Evolutionary conservation across 2,329 filamentous ascomycete genomes (phyloP), one percentile per base, ranked within the genome.

Genomic region (Colletotrichum zoysiae): DNA sequence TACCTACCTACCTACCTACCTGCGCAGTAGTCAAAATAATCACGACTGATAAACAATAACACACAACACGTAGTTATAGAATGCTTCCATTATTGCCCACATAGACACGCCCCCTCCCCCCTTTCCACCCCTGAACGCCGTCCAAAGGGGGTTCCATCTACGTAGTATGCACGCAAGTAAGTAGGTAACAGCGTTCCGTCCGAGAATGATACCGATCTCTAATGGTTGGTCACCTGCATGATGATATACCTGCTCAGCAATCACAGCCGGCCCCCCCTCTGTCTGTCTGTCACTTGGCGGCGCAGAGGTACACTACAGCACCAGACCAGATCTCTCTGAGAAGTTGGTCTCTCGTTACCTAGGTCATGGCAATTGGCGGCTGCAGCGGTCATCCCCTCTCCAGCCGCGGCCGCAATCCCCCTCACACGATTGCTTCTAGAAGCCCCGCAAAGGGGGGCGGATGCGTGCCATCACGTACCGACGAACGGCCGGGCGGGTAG

Each of bases 371-470:
- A 55, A 69, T 64, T 42, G 56, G 51, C 63, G 44, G 20, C 44
- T 42, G 65, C 51, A 68, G 65, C 69, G 65, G 69, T 59, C 65
- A 59, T 68, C 69, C 69, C 69, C n/a, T 35, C 58, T 42, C 50
- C 42, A 26, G 6, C 48, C 35, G 35, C 65, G 26, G 38, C 57
- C n/a, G 57, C 26, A 58, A 68, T 44, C 46, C 38, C 38, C 55
- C 55, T 60, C 40, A 40, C 30, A 60, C 44, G 42, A 42, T 51
- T 48, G 53, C 65, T 71, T 71, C 69, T 71, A 71, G 69, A 71
- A 69, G 65, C 33, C 33, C 33, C n/a, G 59, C 40, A 64, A 56
- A 51, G 30, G 67, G 63, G 63, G 30, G 67, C 63, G 63, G 63
- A 55, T 57, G 33, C 53, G 33, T 38, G 53, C 33, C 58, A 40